These are phyloP conservation scores for Phascolomyces articulosus DNA, from an alignment of 371 early-diverging fungal species.

Conservation along the genomic window DNA sequence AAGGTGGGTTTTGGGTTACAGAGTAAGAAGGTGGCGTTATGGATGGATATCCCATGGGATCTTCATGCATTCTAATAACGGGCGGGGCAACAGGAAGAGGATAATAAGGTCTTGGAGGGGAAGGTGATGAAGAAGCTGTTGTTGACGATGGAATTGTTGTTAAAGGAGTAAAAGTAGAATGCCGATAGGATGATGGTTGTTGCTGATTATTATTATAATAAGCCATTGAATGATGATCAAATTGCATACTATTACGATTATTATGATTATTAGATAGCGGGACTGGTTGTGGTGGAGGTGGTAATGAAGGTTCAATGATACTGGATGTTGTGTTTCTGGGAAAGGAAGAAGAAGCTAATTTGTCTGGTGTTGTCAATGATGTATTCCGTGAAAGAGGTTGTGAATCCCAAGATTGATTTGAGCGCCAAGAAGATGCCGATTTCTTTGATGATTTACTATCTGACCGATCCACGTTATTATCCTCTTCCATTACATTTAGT, in stretches of 20 bases:
- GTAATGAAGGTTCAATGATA: neutral
- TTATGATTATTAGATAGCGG: neutral
- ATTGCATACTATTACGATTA: neutral
- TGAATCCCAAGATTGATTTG: slow-evolving; percentile 29
- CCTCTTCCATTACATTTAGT: neutral
- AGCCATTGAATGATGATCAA: neutral
- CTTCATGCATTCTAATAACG: neutral
- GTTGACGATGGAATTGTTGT: neutral
- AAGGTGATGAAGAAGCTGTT: neutral
- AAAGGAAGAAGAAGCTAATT: neutral
- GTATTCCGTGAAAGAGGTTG: slow-evolving; percentile 28
- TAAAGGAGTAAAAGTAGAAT: no score
- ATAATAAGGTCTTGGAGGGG: neutral
- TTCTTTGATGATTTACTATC: slow-evolving; percentile 30
- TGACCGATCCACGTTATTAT: slow-evolving; percentile 25
- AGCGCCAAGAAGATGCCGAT: slow-evolving; percentile 35
- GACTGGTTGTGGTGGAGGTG: neutral
- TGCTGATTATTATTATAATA: neutral
- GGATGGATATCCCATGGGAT: neutral
- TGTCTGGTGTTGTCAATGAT: slow-evolving; percentile 5
- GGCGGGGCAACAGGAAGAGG: neutral
- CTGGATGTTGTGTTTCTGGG: neutral
- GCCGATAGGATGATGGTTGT: neutral
- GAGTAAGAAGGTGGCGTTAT: neutral
- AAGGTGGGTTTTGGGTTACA: neutral